Percentiles rank a stretch among this genome's conserved stretches.
Evolutionary conservation across 2,329 filamentous ascomycete species (phyloP).

Genomic region (Phialophora macrospora): DNA sequence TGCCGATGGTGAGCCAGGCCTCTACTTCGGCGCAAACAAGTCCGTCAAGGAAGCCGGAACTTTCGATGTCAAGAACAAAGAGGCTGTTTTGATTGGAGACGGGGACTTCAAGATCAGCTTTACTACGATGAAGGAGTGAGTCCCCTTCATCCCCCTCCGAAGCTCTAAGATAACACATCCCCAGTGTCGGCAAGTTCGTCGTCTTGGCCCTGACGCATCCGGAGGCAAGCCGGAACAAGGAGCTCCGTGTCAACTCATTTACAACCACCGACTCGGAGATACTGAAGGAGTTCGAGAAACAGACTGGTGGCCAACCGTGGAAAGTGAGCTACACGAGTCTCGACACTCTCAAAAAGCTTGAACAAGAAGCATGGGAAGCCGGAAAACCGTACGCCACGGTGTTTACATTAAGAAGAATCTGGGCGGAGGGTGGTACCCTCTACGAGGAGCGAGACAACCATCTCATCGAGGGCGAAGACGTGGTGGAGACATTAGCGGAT

Average conservation of each 20-base stretch:
- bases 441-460: conserved; percentile 72
- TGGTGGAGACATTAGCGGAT: conserved; percentile 30
- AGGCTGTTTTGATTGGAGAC: conserved; percentile 65
- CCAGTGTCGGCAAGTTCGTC: conserved; percentile 66
- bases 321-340: conserved; percentile 59
- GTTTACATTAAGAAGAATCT: conserved; percentile 70
- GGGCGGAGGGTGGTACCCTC: conserved; percentile 72
- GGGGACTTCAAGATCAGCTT: conserved; percentile 67
- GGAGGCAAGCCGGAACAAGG: conserved; percentile 57
- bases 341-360: conserved; percentile 58
- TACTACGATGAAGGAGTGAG: conserved; percentile 72
- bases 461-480: conserved; percentile 51
- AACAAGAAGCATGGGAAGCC: conserved; percentile 63
- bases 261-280: conserved; percentile 67
- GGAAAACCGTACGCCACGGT: conserved; percentile 58
- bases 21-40: conserved; percentile 57
- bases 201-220: conserved; percentile 65
- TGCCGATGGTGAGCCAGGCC: conserved; percentile 58
- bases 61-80: conserved; percentile 63
- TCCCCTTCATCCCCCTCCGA: not conserved
- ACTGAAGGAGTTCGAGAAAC: conserved; percentile 68
- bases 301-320: conserved; percentile 62
- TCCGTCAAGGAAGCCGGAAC: conserved; percentile 54
- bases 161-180: not conserved
- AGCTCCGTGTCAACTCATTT: conserved; percentile 72